Evolutionary conservation across 345 rosid genomes (phyloP).

Genomic region (Eucalyptus erythrocorys): DNA sequence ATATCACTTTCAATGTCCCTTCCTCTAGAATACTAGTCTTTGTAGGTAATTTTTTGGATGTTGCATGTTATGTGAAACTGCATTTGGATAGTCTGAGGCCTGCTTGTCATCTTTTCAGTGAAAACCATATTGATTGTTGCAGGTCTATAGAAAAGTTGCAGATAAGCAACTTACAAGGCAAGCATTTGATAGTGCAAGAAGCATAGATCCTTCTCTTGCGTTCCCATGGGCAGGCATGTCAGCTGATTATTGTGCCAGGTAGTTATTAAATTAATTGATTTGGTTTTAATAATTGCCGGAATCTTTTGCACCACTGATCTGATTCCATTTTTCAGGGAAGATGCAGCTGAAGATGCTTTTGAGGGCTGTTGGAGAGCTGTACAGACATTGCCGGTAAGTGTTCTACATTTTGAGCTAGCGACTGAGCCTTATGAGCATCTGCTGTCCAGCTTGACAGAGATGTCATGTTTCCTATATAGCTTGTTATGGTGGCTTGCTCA

Average conservation of each 20-base stretch:
- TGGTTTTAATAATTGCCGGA: background rate
- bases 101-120: background rate
- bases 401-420: background rate
- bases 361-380: conserved; percentile 92
- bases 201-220: conserved; percentile 93
- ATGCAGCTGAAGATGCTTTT: conserved; percentile 60
- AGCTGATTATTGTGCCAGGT: conserved; percentile 67
- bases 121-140: background rate
- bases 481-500: background rate
- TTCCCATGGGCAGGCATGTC: conserved; percentile 99
- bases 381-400: conserved; percentile 72
- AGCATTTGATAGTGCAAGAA: conserved; percentile 94
- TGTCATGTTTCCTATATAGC: background rate
- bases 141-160: conserved; percentile 65
- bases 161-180: conserved; percentile 64
- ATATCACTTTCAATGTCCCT: background rate
- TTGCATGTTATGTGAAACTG: background rate
- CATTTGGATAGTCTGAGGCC: background rate
- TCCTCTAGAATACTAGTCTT: background rate
- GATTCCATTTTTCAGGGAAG: conserved; percentile 35
- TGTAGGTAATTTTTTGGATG: background rate
- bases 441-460: background rate
- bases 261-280: background rate
- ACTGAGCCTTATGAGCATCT: background rate
- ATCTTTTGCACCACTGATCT: background rate